Conservation (phyloP, 1,284 basidiomycete genomes). For the Tremellales sp. region DNA sequence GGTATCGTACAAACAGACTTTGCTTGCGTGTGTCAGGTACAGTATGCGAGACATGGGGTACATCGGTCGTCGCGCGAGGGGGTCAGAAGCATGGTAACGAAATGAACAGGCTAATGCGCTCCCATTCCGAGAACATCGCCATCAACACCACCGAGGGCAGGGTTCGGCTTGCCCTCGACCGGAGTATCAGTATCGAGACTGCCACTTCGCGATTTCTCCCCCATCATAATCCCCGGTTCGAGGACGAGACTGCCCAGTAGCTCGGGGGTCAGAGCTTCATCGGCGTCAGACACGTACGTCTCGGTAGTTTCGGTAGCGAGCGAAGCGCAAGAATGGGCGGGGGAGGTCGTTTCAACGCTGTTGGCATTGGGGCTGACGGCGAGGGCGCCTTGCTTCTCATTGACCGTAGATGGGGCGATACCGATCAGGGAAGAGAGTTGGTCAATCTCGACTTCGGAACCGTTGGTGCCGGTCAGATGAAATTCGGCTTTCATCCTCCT, state of each 20-base stretch:
- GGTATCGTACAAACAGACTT: no score
- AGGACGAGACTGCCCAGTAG: conserved; percentile 6
- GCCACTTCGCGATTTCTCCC: neutral
- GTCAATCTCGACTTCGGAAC: conserved; percentile 3
- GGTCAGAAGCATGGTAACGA: no score
- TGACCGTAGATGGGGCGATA: neutral
- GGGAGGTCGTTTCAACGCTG: neutral
- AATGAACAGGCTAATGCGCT: no score
- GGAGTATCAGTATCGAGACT: no score
- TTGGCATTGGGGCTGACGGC: neutral
- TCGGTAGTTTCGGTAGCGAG: conserved; percentile 12
- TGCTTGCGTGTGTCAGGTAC: no score
- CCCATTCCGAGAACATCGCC: no score
- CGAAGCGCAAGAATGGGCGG: conserved; percentile 11
- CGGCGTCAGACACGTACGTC: conserved; percentile 13
- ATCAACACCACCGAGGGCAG: no score
- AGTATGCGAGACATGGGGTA: no score
- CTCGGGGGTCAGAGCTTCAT: conserved; percentile 26
- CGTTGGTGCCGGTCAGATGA: conserved; percentile 12
- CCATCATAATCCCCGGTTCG: neutral
- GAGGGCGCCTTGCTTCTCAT: neutral
- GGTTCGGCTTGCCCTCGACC: neutral
- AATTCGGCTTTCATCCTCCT: conserved; percentile 25
- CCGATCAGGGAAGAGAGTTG: conserved; percentile 5
- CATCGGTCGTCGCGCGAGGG: no score